Evolutionary conservation across 768 basidiomycete species (phyloP).

Genomic region (Suillus lakei): DNA sequence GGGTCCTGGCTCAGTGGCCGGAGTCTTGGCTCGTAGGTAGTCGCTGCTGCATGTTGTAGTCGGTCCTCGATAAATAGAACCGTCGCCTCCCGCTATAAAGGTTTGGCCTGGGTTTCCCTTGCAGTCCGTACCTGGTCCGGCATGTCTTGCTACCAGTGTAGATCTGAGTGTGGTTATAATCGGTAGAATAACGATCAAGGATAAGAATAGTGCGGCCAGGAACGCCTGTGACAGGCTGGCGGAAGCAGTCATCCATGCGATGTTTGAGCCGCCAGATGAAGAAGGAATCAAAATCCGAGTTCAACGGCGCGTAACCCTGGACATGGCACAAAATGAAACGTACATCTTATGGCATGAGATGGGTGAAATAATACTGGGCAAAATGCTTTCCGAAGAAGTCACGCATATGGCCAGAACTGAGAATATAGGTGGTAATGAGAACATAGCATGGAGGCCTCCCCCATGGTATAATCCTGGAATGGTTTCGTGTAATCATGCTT

Average conservation of each 20-base stretch:
- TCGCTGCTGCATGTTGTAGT: no score
- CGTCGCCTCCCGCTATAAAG: no score
- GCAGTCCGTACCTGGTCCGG: no score
- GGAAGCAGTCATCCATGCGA: slow-evolving; percentile 96
- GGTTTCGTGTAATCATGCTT: slow-evolving; percentile 54
- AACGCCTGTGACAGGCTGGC: slow-evolving; percentile 91
- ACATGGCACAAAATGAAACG: slow-evolving; percentile 37
- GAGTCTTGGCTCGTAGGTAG: no score
- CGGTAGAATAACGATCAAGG: slow-evolving; percentile 81
- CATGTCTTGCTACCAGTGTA: slow-evolving; percentile 79
- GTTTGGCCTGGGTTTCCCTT: no score
- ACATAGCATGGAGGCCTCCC: slow-evolving; percentile 94
- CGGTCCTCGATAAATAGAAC: no score
- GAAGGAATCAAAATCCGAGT: slow-evolving; percentile 98
- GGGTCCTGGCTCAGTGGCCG: no score
- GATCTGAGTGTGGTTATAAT: slow-evolving; percentile 80
- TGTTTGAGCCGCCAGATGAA: slow-evolving; percentile 95
- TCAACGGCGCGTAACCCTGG: slow-evolving; percentile 95
- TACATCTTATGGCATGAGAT: slow-evolving; percentile 85
- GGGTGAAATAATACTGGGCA: slow-evolving; percentile 66
- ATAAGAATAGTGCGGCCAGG: slow-evolving; percentile 91
- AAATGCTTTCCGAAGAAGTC: slow-evolving; percentile 95
- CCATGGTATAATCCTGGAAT: slow-evolving; percentile 61
- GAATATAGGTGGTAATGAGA: slow-evolving; percentile 87
- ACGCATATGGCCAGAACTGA: slow-evolving; percentile 90